A percentile compares a stretch with the other conserved stretches of the same genome.
Evolutionary conservation across 768 basidiomycete species (phyloP).

Genomic region (Hericium alpestre): DNA sequence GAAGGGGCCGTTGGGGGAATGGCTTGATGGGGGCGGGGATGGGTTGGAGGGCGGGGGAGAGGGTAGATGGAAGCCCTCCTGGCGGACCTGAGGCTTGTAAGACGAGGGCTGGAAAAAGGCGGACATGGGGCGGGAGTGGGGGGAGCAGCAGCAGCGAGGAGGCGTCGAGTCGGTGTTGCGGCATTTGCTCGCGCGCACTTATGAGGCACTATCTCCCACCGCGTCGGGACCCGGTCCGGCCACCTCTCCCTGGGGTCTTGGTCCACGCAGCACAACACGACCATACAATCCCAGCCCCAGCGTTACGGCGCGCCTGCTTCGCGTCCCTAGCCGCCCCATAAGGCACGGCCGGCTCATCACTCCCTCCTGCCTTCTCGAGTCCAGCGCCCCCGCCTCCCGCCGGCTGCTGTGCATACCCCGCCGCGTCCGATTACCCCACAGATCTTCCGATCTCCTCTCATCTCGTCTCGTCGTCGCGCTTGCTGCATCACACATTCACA

Average conservation of each 20-base stretch:
- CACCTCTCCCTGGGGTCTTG: neutral
- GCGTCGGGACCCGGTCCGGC: neutral
- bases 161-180: neutral
- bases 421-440: no score
- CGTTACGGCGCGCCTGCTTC: neutral
- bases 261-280: neutral
- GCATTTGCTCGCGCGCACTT: neutral
- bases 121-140: conserved; percentile 12
- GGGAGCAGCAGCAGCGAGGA: neutral
- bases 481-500: no score
- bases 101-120: conserved; percentile 27
- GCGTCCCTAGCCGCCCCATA: neutral
- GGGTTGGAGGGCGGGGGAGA: conserved; percentile 29
- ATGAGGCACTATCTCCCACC: neutral
- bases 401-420: no score
- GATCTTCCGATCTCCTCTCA: no score
- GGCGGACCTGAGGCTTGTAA: conserved; percentile 53
- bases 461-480: no score
- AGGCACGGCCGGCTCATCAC: neutral
- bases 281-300: neutral
- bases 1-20: conserved; percentile 16
- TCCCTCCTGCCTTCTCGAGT: no score
- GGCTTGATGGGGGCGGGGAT: conserved; percentile 14
- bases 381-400: no score
- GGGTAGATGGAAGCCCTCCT: conserved; percentile 66